A percentile compares a stretch with the other conserved stretches of the same genome.
Evolutionary conservation across 1,139 yeast species (phyloP).

Genomic region (Kodamaea plutei): DNA sequence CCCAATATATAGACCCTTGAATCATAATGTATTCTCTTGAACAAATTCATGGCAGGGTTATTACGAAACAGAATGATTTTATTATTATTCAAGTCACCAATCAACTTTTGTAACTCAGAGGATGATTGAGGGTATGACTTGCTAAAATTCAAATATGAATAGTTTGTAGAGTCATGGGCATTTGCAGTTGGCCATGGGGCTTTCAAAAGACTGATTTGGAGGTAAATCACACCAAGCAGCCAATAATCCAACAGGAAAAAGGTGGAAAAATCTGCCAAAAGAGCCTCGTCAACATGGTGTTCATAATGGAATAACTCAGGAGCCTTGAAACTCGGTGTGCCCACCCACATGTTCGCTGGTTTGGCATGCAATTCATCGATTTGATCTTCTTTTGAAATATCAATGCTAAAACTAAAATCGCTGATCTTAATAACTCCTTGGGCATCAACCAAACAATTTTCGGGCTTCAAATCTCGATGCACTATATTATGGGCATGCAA

Average conservation of each 20-base stretch:
- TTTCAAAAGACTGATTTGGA: conserved; percentile 40
- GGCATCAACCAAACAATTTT: conserved; percentile 45
- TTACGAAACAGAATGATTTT: conserved; percentile 10
- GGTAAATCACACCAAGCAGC: conserved; percentile 50
- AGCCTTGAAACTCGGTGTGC: conserved; percentile 53
- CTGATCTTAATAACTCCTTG: conserved; percentile 43
- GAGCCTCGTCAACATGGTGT: neutral
- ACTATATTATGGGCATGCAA: conserved; percentile 41
- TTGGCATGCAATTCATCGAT: conserved; percentile 16
- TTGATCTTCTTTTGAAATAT: conserved; percentile 19
- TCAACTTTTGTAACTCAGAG: conserved; percentile 7
- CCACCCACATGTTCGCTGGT: conserved; percentile 33
- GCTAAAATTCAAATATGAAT: conserved; percentile 10
- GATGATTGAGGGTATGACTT: conserved; percentile 11
- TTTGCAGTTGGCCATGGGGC: conserved; percentile 48
- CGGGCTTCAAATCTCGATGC: conserved; percentile 57
- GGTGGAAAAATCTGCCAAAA: conserved; percentile 18
- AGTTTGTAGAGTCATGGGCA: conserved; percentile 14
- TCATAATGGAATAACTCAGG: conserved; percentile 46
- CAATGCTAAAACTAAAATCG: conserved; percentile 49
- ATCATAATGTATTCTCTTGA: conserved; percentile 38
- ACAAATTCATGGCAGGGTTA: conserved; percentile 33
- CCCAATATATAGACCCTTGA: conserved; percentile 31
- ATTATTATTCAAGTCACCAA: conserved; percentile 15
- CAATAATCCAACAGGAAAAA: conserved; percentile 37